These are phyloP conservation scores for Thraustochytrium striatum DNA, from an alignment of 352 stramenopile genomes.

Conservation along the genomic window DNA sequence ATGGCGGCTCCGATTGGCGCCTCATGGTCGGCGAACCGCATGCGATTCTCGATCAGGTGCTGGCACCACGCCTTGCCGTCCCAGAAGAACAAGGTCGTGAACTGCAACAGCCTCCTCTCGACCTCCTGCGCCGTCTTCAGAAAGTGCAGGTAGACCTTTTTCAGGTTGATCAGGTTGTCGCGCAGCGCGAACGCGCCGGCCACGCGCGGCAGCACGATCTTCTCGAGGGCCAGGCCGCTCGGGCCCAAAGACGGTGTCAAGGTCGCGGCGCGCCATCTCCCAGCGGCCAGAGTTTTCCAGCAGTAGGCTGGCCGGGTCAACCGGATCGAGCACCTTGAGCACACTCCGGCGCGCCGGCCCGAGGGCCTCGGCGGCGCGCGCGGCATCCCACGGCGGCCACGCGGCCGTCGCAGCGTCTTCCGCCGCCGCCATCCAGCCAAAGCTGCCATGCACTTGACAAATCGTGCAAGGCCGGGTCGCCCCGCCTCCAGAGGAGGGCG, in stretches of 20 bases:
- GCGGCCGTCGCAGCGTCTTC: no score
- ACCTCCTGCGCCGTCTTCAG: not conserved
- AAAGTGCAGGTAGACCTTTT: conserved; percentile 41
- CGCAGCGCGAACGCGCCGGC: conserved; percentile 8
- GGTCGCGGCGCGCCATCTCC: not conserved
- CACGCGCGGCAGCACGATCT: not conserved
- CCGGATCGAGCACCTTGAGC: no score
- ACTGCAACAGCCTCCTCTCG: conserved; percentile 14
- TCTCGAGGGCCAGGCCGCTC: not conserved
- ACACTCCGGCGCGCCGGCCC: no score
- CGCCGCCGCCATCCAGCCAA: no score
- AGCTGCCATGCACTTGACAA: no score
- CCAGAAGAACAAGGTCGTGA: conserved; percentile 16
- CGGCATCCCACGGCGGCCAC: no score
- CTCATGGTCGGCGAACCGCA: not conserved
- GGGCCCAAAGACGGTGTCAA: not conserved
- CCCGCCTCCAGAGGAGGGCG: no score
- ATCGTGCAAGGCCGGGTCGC: no score
- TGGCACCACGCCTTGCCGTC: conserved; percentile 35
- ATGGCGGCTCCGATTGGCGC: not conserved
- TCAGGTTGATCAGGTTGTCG: conserved; percentile 28
- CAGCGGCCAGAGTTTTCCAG: conserved; percentile 16
- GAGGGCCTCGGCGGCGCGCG: no score
- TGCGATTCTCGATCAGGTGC: not conserved
- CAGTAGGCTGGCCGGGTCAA: no score